Conservation (phyloP, 352 stramenopile genomes). For the Pythium sp. region DNA sequence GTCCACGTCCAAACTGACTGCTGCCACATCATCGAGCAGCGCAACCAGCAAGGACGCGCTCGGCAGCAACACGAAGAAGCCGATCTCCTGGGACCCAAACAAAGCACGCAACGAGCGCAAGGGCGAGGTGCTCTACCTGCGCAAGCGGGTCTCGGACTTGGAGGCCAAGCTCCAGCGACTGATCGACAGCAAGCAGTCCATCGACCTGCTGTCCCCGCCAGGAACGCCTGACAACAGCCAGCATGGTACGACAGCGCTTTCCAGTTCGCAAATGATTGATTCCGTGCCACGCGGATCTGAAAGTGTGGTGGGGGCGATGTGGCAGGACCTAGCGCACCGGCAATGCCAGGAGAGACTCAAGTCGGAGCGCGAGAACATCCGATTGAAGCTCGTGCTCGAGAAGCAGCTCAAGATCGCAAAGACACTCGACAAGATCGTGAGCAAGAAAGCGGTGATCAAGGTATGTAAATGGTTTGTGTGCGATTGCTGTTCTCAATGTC, state of each 20-base stretch:
- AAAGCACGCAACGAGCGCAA: slow-evolving; percentile 22
- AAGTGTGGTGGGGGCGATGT: not conserved
- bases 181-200: not conserved
- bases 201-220: not conserved
- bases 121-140: slow-evolving; percentile 31
- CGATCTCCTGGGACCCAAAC: slow-evolving; percentile 11
- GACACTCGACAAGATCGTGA: slow-evolving; percentile 38
- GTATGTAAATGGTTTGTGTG: not conserved
- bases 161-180: slow-evolving; percentile 15
- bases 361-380: slow-evolving; percentile 44
- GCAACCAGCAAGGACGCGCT: not conserved
- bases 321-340: slow-evolving; percentile 1
- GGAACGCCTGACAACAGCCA: not conserved
- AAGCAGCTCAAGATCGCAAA: slow-evolving; percentile 44
- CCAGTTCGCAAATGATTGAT: not conserved
- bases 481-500: not conserved
- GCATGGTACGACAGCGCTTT: not conserved
- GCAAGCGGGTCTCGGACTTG: slow-evolving; percentile 22
- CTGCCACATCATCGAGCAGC: not conserved
- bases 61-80: not conserved
- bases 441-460: slow-evolving; percentile 33
- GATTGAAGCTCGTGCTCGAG: slow-evolving; percentile 49
- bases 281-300: not conserved
- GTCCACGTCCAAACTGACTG: not conserved
- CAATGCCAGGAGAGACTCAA: not conserved